Conservation (phyloP, 225 moss, liverwort and hornwort species). For the Asterella californica region DNA sequence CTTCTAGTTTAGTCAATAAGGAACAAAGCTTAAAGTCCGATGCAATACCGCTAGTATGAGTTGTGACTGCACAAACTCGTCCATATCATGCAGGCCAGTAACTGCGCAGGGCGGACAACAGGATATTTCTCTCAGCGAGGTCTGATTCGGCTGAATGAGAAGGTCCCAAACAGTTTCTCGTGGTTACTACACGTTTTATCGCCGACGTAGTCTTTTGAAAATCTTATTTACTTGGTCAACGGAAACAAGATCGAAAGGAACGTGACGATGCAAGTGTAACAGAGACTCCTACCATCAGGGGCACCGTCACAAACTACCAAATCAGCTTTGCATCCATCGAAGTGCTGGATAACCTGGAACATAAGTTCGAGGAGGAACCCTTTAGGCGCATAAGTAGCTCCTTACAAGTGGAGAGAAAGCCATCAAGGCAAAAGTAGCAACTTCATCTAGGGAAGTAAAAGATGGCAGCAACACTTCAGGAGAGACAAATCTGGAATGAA, state of each 20-base stretch:
- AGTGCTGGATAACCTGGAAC: slow-evolving; percentile 72
- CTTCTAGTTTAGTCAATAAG: no score
- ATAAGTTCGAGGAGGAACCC: neutral
- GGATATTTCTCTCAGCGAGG: neutral
- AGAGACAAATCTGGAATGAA: neutral
- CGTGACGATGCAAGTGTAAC: neutral
- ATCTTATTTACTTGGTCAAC: neutral
- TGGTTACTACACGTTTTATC: neutral
- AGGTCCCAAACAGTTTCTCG: neutral
- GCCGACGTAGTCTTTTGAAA: neutral
- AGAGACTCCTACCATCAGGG: slow-evolving; percentile 52
- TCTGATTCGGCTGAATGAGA: neutral
- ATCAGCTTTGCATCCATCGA: slow-evolving; percentile 90
- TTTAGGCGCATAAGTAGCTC: neutral
- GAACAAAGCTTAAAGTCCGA: neutral
- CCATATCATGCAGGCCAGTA: no score
- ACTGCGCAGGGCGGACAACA: slow-evolving; percentile 3
- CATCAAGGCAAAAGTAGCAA: neutral
- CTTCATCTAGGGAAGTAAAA: neutral
- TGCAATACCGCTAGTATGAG: slow-evolving; percentile 66
- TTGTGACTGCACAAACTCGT: slow-evolving; percentile 79
- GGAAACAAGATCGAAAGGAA: neutral
- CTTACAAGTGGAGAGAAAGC: neutral
- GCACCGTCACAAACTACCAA: slow-evolving; percentile 98
- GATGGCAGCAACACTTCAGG: neutral